Evolutionary conservation across 2,329 filamentous ascomycete species (phyloP).

Genomic region (Ceratocystis huliohia): DNA sequence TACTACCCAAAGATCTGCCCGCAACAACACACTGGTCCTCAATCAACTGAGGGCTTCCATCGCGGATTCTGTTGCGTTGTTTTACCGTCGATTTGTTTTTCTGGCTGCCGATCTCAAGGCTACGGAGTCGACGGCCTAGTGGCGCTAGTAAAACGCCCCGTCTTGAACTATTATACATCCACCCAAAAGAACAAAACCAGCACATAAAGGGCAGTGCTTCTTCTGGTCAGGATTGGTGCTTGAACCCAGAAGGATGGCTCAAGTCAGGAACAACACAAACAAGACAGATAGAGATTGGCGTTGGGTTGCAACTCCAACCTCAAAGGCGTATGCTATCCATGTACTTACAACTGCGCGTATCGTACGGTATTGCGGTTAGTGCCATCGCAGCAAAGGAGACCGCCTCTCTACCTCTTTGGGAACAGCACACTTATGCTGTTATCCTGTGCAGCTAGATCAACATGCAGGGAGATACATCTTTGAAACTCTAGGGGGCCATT

Average conservation of each 20-base stretch:
- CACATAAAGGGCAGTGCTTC: background rate
- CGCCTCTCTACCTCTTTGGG: background rate
- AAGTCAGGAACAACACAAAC: background rate
- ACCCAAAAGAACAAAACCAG: background rate
- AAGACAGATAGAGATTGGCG: background rate
- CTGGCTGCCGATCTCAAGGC: background rate
- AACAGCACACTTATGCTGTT: background rate
- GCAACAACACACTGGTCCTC: background rate
- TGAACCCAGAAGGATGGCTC: background rate
- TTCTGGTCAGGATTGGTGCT: conserved; percentile 1
- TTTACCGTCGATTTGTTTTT: background rate
- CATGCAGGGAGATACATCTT: background rate
- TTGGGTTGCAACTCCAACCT: background rate
- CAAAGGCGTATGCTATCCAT: background rate
- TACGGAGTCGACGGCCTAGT: background rate
- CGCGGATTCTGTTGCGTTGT: background rate
- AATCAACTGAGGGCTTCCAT: background rate
- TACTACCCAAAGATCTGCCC: background rate
- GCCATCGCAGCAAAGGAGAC: background rate
- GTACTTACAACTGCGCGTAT: background rate
- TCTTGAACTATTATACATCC: background rate
- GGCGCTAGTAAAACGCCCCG: background rate
- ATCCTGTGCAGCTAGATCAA: background rate
- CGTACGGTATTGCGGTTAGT: background rate
- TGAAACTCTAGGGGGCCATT: background rate